Conservation (phyloP, 495 filamentous ascomycete genomes). For the Podospora didyma region DNA sequence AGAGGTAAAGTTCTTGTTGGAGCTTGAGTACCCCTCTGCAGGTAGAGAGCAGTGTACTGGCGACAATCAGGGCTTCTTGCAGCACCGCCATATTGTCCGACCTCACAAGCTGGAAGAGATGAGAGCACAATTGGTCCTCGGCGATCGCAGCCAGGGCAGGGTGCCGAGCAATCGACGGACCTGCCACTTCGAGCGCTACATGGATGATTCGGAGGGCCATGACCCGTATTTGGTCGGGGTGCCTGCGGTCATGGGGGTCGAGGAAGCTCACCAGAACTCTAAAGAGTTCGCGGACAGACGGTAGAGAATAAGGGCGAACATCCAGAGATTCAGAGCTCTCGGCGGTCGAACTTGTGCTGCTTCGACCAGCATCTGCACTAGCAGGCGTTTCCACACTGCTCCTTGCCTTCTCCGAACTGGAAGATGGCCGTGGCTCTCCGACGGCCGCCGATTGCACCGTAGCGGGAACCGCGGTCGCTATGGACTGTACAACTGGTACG, state of each 20-base stretch:
- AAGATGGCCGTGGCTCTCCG: constrained; percentile 37
- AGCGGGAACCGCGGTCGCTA: constrained; percentile 27
- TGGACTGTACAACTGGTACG: constrained; percentile 20
- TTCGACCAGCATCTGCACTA: constrained; percentile 21
- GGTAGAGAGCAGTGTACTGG: constrained; percentile 84
- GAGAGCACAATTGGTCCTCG: constrained; percentile 88
- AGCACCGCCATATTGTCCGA: constrained; percentile 94
- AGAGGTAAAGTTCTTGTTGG: constrained; percentile 94
- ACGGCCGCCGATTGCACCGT: constrained; percentile 39
- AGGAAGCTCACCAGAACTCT: constrained; percentile 91
- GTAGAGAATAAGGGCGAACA: constrained; percentile 84
- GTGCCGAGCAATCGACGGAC: constrained; percentile 91
- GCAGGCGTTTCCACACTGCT: constrained; percentile 19
- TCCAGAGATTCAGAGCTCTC: constrained; percentile 47
- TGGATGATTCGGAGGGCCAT: constrained; percentile 98
- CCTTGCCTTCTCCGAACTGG: constrained; percentile 37
- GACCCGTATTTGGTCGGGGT: constrained; percentile 91
- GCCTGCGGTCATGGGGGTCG: constrained; percentile 85
- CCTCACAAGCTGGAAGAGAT: constrained; percentile 94
- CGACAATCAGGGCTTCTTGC: constrained; percentile 85
- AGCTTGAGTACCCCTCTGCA: constrained; percentile 91
- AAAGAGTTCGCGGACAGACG: constrained; percentile 91
- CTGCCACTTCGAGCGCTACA: constrained; percentile 93
- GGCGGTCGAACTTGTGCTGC: constrained; percentile 27
- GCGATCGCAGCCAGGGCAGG: constrained; percentile 83